Evolutionary conservation across 2,329 filamentous ascomycete genomes (phyloP).

Genomic region (Aciculosporium take): DNA sequence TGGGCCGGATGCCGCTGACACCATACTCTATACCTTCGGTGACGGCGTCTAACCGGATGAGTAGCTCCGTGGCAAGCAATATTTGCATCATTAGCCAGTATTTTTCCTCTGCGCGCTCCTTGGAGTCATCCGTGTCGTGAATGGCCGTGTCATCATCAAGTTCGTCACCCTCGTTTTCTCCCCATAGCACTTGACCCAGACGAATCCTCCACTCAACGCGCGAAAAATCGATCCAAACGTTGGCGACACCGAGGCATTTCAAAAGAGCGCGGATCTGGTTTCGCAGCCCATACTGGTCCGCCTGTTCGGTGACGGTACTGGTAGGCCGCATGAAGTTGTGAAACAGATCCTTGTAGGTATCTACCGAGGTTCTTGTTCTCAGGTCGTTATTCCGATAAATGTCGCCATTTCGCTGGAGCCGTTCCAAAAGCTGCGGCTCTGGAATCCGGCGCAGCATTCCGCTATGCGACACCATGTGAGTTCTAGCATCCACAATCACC

Average conservation of each 20-base stretch:
- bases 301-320: constrained; percentile 39
- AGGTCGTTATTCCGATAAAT: constrained; percentile 40
- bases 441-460: constrained; percentile 42
- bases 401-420: constrained; percentile 41
- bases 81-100: constrained; percentile 56
- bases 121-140: constrained; percentile 31
- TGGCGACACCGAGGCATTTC: constrained; percentile 47
- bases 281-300: constrained; percentile 47
- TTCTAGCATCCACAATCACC: constrained; percentile 42
- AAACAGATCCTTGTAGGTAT: constrained; percentile 50
- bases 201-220: constrained; percentile 62
- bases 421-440: constrained; percentile 43
- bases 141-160: constrained; percentile 38
- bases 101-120: constrained; percentile 44
- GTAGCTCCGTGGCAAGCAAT: constrained; percentile 48
- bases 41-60: constrained; percentile 48
- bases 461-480: constrained; percentile 37
- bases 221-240: constrained; percentile 63
- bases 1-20: constrained; percentile 34
- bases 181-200: constrained; percentile 60
- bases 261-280: constrained; percentile 58
- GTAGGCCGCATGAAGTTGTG: constrained; percentile 43
- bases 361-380: constrained; percentile 35
- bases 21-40: constrained; percentile 45
- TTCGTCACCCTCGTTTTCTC: constrained; percentile 34